Conservation (phyloP, 768 basidiomycete species). For the Suillus subaureus region DNA sequence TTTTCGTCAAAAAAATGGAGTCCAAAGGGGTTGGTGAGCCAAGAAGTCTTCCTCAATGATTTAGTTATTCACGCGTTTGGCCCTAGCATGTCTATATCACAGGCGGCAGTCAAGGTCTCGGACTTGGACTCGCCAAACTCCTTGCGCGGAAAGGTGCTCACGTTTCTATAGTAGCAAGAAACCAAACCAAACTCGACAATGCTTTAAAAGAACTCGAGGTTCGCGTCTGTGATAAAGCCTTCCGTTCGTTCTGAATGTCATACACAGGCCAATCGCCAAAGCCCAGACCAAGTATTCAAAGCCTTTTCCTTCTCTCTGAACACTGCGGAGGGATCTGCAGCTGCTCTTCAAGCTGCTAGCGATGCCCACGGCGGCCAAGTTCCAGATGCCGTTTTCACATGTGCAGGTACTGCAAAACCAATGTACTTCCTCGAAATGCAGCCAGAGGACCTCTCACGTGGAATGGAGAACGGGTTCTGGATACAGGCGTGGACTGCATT, state of each 20-base stretch:
- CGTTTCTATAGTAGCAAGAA: conserved; percentile 84
- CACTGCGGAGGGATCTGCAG: conserved; percentile 50
- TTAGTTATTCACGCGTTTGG: neutral
- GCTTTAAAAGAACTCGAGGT: conserved; percentile 72
- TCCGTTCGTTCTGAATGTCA: neutral
- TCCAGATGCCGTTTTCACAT: conserved; percentile 79
- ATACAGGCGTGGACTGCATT: conserved; percentile 45
- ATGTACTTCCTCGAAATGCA: conserved; percentile 74
- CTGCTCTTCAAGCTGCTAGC: conserved; percentile 66
- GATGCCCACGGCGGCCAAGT: conserved; percentile 52
- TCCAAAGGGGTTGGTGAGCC: conserved; percentile 20
- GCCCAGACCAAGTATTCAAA: conserved; percentile 61
- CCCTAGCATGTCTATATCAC: conserved; percentile 82
- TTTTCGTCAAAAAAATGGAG: conserved; percentile 31
- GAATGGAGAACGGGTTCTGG: conserved; percentile 61
- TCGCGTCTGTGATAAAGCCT: conserved; percentile 32
- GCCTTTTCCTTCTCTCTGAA: conserved; percentile 69
- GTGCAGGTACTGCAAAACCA: conserved; percentile 75
- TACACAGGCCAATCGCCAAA: conserved; percentile 51
- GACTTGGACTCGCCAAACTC: conserved; percentile 69
- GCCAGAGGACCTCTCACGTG: conserved; percentile 56
- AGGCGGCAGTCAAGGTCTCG: conserved; percentile 82
- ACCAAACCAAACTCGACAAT: conserved; percentile 59
- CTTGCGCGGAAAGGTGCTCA: conserved; percentile 73
- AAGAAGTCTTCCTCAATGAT: neutral